These are phyloP conservation scores for Paecilomyces variotii DNA, from an alignment of 2,329 filamentous ascomycete species.

Conservation along the genomic window DNA sequence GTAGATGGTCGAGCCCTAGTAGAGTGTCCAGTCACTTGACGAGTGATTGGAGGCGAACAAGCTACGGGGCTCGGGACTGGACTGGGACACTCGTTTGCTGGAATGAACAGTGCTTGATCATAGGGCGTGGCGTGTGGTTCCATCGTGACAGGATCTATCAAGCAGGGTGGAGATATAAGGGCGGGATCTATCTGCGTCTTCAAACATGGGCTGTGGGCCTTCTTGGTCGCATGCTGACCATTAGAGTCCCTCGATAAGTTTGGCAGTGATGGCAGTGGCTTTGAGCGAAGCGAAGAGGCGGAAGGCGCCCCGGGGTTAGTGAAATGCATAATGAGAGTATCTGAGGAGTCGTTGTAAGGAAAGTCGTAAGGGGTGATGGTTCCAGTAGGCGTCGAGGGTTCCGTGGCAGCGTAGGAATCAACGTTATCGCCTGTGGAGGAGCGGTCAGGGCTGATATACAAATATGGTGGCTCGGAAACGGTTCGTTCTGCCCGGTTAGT, in stretches of 20 bases:
- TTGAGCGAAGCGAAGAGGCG: slow-evolving; percentile 20
- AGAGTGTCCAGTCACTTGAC: slow-evolving; percentile 19
- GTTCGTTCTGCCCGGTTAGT: slow-evolving; percentile 6
- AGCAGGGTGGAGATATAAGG: slow-evolving; percentile 30
- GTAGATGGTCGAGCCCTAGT: slow-evolving; percentile 23
- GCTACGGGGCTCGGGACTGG: slow-evolving; percentile 26
- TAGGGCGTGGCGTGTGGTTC: slow-evolving; percentile 32
- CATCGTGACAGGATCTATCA: slow-evolving; percentile 31
- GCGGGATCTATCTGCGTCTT: slow-evolving; percentile 27
- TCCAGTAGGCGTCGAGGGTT: slow-evolving; percentile 15
- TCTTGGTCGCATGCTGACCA: slow-evolving; percentile 13
- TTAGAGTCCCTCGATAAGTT: slow-evolving; percentile 16
- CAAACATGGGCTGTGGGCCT: slow-evolving; percentile 14
- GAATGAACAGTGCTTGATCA: slow-evolving; percentile 33
- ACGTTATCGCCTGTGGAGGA: slow-evolving; percentile 8
- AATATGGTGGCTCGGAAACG: slow-evolving; percentile 12
- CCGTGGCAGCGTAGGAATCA: slow-evolving; percentile 11
- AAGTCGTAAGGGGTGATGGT: slow-evolving; percentile 10
- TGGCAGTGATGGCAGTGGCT: slow-evolving; percentile 24
- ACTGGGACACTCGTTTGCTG: slow-evolving; percentile 28
- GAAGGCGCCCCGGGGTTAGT: slow-evolving; percentile 14
- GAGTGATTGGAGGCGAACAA: slow-evolving; percentile 22
- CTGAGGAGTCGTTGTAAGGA: slow-evolving; percentile 17
- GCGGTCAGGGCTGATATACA: slow-evolving; percentile 14
- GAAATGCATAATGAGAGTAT: slow-evolving; percentile 23